Base-by-base conservation (phyloP, 2,329 filamentous ascomycete genomes). In the Macrophomina tecta region DNA sequence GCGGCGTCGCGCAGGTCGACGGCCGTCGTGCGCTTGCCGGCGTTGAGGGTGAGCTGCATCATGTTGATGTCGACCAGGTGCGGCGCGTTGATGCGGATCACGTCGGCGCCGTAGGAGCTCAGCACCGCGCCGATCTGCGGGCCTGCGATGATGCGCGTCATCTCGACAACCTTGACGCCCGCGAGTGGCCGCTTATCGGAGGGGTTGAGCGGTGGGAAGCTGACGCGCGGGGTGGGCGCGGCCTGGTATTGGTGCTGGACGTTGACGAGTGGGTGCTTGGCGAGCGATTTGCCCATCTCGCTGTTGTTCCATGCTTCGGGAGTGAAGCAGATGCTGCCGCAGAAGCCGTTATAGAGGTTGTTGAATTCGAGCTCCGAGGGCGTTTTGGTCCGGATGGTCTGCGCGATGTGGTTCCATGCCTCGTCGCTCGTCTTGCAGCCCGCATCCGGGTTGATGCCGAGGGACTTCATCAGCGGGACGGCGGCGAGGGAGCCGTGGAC, bases 401-500 rank as follows among this genome's bases (percentile, higher is more conserved):
- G 23, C 6, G 52, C 46, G 34, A 66, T 66, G 53, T 66, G 64
- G 40, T 66, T 38, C 40, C 42, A 66, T 32, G 64, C 64, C 53
- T 76, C 73, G 18, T 73, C 72, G 28, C 73, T 72, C 2, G 72
- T 73, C 32, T 71, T 72, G 36, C 73, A 69, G 56, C 69, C 72
- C 4, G 61, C 70, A 61, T 73, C 69, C 0, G 77, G 74, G 62
- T 83, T 74, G 60, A 86, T 77, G 4, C 82, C 82, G 51, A 85
- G 80, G n/a, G 81, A 79, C 32, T 75, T 70, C 1, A 86, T 76
- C 0, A 82, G 81, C 1, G 79, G 76, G 2, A 73, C 71, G 0
- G 83, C 80, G 42, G 83, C 72, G 52, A 86, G 75, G 0, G 81
- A 84, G 5, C 84, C 84, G 64, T 86, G 83, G 0, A 86, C 75